These are phyloP conservation scores for Cadophora malorum DNA, from an alignment of 2,329 filamentous ascomycete species.

Conservation along the genomic window DNA sequence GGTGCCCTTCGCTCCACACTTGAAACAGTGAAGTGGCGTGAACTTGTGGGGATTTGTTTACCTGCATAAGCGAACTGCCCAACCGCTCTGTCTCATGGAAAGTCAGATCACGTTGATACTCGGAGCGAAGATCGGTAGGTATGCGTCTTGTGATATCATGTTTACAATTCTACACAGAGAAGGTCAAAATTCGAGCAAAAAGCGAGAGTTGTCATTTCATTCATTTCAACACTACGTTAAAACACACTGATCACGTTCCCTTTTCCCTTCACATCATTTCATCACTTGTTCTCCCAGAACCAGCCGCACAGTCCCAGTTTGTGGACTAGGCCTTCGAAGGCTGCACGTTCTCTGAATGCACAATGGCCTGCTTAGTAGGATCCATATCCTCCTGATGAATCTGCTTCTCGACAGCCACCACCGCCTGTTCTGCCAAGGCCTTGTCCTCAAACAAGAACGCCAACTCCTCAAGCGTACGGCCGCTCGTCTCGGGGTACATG, in stretches of 20 bases:
- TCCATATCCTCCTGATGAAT: constrained; percentile 38
- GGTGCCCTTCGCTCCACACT: no score
- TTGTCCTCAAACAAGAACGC: constrained; percentile 52
- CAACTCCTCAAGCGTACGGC: constrained; percentile 53
- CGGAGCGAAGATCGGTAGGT: no score
- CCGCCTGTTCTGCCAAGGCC: constrained; percentile 46
- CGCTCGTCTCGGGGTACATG: constrained; percentile 53
- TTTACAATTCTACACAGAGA: no score
- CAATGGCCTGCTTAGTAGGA: constrained; percentile 13
- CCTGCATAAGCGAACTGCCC: no score
- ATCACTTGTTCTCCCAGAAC: background rate
- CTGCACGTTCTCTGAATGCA: constrained; percentile 14
- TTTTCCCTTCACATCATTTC: background rate
- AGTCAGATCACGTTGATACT: no score
- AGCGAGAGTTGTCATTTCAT: no score
- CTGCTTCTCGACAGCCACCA: constrained; percentile 48
- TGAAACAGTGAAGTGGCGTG: no score
- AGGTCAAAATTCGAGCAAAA: no score
- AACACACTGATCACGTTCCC: background rate
- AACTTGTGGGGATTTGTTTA: no score
- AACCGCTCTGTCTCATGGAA: no score
- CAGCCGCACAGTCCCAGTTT: background rate
- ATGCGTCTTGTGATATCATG: no score
- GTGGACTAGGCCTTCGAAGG: background rate
- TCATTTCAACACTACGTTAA: no score